Percentiles rank a stretch among this genome's conserved stretches.
phyloP scores from a whole-genome alignment of 768 basidiomycete species.

The Lentinula raphanica region DNA sequence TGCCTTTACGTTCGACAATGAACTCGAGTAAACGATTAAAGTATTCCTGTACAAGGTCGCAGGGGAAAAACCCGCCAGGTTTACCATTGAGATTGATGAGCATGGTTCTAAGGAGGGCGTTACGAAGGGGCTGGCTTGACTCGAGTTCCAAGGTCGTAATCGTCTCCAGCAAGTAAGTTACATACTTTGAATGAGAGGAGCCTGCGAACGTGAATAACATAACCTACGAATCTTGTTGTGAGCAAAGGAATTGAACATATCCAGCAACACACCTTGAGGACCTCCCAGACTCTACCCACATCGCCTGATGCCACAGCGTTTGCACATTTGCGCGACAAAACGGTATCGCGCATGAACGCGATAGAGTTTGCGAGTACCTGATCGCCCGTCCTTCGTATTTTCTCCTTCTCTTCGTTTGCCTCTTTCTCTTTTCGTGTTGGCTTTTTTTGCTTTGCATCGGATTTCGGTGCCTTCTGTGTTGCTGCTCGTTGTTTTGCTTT shows the following conservation, averaged over 20 bases:
- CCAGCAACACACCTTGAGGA: conserved; percentile 16
- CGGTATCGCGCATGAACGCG: conserved; percentile 18
- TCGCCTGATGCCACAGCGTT: conserved; percentile 15
- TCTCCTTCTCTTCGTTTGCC: background rate
- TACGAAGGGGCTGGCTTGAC: conserved; percentile 8
- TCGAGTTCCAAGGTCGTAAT: conserved; percentile 26
- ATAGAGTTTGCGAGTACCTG: conserved; percentile 22
- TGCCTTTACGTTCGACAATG: conserved; percentile 13
- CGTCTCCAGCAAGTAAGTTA: conserved; percentile 27
- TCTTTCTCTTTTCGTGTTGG: background rate
- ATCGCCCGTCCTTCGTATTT: conserved; percentile 18
- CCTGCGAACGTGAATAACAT: conserved; percentile 30
- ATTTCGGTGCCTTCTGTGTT: background rate
- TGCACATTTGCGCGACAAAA: conserved; percentile 17
- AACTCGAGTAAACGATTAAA: background rate
- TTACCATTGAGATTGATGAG: background rate
- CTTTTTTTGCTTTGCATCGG: background rate
- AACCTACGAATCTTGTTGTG: conserved; percentile 10
- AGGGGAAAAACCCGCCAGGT: background rate
- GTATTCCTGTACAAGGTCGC: background rate
- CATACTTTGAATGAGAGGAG: conserved; percentile 27
- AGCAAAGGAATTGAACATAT: background rate
- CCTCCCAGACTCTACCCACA: conserved; percentile 17
- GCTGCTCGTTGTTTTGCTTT: background rate
- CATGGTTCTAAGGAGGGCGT: background rate